Percentiles rank a stretch among this genome's conserved stretches.
These are phyloP conservation scores for Diddensiella transvaalensis DNA, from an alignment of 805 yeast species.

Conservation along the genomic window DNA sequence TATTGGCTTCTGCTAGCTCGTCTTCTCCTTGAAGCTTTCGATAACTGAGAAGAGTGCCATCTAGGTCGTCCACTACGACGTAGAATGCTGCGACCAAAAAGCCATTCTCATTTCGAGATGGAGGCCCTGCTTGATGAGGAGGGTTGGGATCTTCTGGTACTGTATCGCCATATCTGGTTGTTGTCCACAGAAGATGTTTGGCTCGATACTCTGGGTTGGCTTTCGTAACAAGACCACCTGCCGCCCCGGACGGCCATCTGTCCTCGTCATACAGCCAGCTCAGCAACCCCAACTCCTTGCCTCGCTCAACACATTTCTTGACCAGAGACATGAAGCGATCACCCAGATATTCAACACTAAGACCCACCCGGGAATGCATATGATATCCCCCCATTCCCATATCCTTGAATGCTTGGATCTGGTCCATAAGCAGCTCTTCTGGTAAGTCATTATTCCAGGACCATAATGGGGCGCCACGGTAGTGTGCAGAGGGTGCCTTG, in stretches of 20 bases:
- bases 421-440: conserved; percentile 4
- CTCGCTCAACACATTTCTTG: conserved; percentile 2
- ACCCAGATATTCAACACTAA: conserved; percentile 5
- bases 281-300: conserved; percentile 4
- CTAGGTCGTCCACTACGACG: neutral
- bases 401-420: conserved; percentile 4
- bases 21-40: neutral
- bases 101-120: conserved; percentile 1
- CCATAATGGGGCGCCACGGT: conserved; percentile 12
- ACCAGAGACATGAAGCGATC: conserved; percentile 7
- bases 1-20: neutral
- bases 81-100: neutral
- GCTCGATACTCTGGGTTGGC: conserved; percentile 2
- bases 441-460: conserved; percentile 8
- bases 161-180: neutral
- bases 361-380: conserved; percentile 7
- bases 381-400: conserved; percentile 13
- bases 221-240: conserved; percentile 10
- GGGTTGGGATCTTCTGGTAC: conserved; percentile 1
- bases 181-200: conserved; percentile 7
- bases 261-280: conserved; percentile 12
- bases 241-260: conserved; percentile 12
- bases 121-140: neutral
- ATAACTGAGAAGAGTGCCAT: conserved; percentile 3
- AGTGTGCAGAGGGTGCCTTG: conserved; percentile 8